Evolutionary conservation across 2,329 filamentous ascomycete genomes (phyloP), one percentile per base, ranked within the genome.

Genomic region (Chaetomium globosum): DNA sequence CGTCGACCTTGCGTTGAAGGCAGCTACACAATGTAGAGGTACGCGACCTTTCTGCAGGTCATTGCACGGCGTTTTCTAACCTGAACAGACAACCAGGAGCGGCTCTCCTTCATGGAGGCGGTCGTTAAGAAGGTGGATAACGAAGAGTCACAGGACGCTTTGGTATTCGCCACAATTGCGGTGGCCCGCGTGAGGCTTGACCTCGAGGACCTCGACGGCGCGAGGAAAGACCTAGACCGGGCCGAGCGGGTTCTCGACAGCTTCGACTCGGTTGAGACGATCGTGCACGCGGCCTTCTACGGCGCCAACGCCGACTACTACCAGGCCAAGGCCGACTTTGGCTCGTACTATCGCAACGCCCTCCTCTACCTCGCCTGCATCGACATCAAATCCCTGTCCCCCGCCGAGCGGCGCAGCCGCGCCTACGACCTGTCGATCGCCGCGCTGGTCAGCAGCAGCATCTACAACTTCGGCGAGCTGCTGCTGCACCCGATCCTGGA

Each of bases 381-480:
- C 75, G 90, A 97, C 73, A 81, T 97, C 69, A 83, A 87, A 66
- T 85, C 90, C 63, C 83, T 99, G 65, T 84, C 88, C 52, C 81
- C 87, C 61, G 82, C 85, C 62, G 93, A 99, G 77, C 89, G 91
- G 73, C 89, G 89, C 76, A 85, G 85, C 66, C 89, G 94, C 72
- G 95, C 95, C 53, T 96, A 97, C 80, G 93, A 97, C 77, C 88
- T 99, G 68, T 91, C 91, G 74, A 89, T 98, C 61, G 93, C 95
- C 31, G 95, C 95, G 10, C 85, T 99, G 9, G 91, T 97, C 48
- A 97, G 93, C 59, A 91, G 94, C 74, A 92, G 88, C 73, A 99
- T 98, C 81, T 98, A 99, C 87, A 99, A 99, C 83, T 99, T 99
- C 73, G 95, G 95, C 77, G 95, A 99, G 82, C 89, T 99, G n/a